These are phyloP conservation scores for Pythium aquatile DNA, from an alignment of 352 stramenopile species.

Conservation along the genomic window DNA sequence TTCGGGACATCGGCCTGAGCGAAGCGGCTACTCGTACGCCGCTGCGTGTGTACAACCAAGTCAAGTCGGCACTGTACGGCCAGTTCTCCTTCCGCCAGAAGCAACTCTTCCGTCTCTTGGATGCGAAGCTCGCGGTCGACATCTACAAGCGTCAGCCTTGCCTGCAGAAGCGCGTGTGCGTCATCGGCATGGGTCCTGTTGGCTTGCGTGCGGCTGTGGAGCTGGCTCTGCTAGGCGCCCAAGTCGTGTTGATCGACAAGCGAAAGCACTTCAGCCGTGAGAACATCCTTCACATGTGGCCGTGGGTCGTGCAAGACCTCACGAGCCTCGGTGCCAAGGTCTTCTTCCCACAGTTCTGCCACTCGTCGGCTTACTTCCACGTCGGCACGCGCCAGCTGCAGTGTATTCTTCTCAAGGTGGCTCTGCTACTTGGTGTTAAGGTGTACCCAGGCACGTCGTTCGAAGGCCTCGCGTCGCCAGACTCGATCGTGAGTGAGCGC, in stretches of 20 bases:
- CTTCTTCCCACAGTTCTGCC: slow-evolving; percentile 79
- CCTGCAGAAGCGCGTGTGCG: slow-evolving; percentile 65
- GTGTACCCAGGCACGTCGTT: slow-evolving; percentile 66
- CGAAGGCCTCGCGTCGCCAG: slow-evolving; percentile 47
- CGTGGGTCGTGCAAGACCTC: slow-evolving; percentile 81
- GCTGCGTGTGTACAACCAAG: slow-evolving; percentile 62
- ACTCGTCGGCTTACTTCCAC: slow-evolving; percentile 83
- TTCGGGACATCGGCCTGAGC: slow-evolving; percentile 52
- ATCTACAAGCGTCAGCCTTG: slow-evolving; percentile 59
- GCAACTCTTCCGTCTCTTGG: slow-evolving; percentile 74
- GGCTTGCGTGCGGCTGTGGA: slow-evolving; percentile 76
- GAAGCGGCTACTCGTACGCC: slow-evolving; percentile 50
- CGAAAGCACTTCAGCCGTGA: slow-evolving; percentile 76
- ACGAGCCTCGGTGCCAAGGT: slow-evolving; percentile 79
- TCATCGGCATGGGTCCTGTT: slow-evolving; percentile 74
- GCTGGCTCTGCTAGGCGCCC: slow-evolving; percentile 58
- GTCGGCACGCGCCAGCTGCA: slow-evolving; percentile 85
- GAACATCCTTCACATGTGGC: slow-evolving; percentile 85
- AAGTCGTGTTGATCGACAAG: slow-evolving; percentile 83
- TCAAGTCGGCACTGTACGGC: slow-evolving; percentile 52
- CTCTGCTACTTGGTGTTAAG: slow-evolving; percentile 66
- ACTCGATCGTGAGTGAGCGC: slow-evolving; percentile 51
- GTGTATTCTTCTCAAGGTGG: slow-evolving; percentile 82
- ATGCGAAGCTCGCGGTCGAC: slow-evolving; percentile 49
- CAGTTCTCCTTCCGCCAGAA: slow-evolving; percentile 75